Evolutionary conservation across 371 early-diverging fungal genomes (phyloP).

Genomic region (Actinomortierella ambigua): DNA sequence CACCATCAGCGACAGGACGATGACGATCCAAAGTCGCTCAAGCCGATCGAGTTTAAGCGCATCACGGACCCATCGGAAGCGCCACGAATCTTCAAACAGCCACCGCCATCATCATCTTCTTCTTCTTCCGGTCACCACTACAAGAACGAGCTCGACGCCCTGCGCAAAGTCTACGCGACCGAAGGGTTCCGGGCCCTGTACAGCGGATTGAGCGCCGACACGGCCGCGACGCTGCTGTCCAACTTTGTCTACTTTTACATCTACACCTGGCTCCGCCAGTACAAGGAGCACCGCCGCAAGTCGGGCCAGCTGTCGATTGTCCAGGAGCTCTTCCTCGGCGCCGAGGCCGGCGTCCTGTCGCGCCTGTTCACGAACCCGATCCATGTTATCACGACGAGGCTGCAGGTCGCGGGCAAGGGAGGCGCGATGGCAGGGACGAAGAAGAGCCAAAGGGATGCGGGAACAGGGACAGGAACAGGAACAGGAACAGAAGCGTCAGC

Average conservation of each 20-base stretch:
- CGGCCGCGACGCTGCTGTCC: conserved; percentile 59
- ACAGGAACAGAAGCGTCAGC: conserved; percentile 15
- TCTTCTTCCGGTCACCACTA: conserved; percentile 9
- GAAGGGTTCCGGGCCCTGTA: conserved; percentile 62
- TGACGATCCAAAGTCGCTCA: neutral
- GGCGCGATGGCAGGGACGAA: neutral
- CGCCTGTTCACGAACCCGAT: conserved; percentile 65
- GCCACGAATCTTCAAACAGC: conserved; percentile 8
- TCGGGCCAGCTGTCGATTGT: conserved; percentile 53
- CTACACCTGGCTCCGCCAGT: conserved; percentile 59
- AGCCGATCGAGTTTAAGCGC: conserved; percentile 41
- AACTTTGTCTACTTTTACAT: conserved; percentile 69
- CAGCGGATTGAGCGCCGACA: conserved; percentile 61
- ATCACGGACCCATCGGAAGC: neutral
- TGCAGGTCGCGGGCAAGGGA: conserved; percentile 56
- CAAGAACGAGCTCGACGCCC: conserved; percentile 46
- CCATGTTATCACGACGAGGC: conserved; percentile 59
- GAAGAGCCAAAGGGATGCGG: neutral
- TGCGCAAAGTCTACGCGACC: conserved; percentile 50
- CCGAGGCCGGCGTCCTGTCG: conserved; percentile 65
- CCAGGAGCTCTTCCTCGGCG: conserved; percentile 64
- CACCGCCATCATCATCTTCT: conserved; percentile 20
- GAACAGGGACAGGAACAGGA: conserved; percentile 3
- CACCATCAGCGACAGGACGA: conserved; percentile 1
- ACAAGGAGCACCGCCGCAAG: conserved; percentile 56